These are phyloP conservation scores for Phialophora chinensis DNA, from an alignment of 2,329 filamentous ascomycete genomes.

Conservation along the genomic window DNA sequence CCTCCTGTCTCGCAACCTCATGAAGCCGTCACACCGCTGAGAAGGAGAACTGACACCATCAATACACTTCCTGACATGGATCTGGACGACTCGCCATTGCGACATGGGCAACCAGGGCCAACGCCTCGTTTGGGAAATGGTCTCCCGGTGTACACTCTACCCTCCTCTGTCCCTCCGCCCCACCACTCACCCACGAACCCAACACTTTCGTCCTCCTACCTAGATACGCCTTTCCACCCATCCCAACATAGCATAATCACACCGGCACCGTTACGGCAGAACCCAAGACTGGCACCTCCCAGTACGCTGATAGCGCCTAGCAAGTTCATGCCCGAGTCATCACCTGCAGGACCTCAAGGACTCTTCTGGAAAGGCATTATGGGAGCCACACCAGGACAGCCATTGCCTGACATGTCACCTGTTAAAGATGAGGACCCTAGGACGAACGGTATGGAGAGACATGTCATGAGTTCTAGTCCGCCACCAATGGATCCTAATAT, in stretches of 20 bases:
- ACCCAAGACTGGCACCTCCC: slow-evolving; percentile 55
- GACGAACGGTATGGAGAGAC: slow-evolving; percentile 42
- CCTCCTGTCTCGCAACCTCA: slow-evolving; percentile 50
- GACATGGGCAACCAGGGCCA: slow-evolving; percentile 43
- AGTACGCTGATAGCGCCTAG: slow-evolving; percentile 57
- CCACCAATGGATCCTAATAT: slow-evolving; percentile 54
- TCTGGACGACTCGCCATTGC: slow-evolving; percentile 51
- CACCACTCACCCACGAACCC: slow-evolving; percentile 48
- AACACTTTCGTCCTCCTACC: slow-evolving; percentile 56
- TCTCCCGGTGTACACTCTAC: slow-evolving; percentile 35
- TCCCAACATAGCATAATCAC: slow-evolving; percentile 54
- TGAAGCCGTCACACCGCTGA: slow-evolving; percentile 56
- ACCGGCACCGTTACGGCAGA: slow-evolving; percentile 55
- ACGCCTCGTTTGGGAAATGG: slow-evolving; percentile 37
- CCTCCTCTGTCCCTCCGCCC: slow-evolving; percentile 32
- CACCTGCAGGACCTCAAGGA: slow-evolving; percentile 47
- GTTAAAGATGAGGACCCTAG: slow-evolving; percentile 48
- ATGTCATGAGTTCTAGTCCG: slow-evolving; percentile 55
- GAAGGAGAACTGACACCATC: slow-evolving; percentile 46
- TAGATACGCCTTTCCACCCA: slow-evolving; percentile 50
- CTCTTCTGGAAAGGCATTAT: slow-evolving; percentile 58
- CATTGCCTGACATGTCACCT: slow-evolving; percentile 53
- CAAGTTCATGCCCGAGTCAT: slow-evolving; percentile 59
- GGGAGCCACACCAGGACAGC: slow-evolving; percentile 39
- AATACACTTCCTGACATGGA: slow-evolving; percentile 46